A percentile compares a stretch with the other conserved stretches of the same genome.
Conservation (phyloP, 805 yeast genomes). For the Ogataea siamensis region DNA sequence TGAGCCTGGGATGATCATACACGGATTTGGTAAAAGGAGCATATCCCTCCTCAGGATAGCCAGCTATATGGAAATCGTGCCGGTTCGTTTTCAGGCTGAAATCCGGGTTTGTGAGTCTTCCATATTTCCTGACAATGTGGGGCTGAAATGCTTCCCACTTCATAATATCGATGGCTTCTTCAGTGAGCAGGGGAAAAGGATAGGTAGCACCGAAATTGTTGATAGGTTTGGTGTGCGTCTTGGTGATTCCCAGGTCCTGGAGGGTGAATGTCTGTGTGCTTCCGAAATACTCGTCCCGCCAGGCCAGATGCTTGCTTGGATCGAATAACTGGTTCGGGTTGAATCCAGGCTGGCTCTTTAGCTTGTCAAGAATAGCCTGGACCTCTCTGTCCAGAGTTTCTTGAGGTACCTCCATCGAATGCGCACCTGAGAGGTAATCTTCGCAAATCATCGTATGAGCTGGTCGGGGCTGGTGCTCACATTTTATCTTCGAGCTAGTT, state of each 20-base stretch:
- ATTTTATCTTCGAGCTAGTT: no score
- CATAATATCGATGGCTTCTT: conserved; percentile 57
- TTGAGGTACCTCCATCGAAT: conserved; percentile 27
- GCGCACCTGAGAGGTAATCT: conserved; percentile 24
- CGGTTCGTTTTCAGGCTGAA: conserved; percentile 30
- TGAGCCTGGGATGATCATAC: conserved; percentile 50
- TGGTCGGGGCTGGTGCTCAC: no score
- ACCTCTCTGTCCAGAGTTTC: conserved; percentile 29
- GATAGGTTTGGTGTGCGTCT: conserved; percentile 36
- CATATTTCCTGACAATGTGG: conserved; percentile 42
- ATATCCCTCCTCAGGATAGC: conserved; percentile 39
- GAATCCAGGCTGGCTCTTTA: conserved; percentile 17
- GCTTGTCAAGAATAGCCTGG: conserved; percentile 14
- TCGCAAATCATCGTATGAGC: conserved; percentile 19
- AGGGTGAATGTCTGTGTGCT: conserved; percentile 38
- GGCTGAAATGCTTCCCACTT: conserved; percentile 49
- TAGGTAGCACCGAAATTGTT: conserved; percentile 45
- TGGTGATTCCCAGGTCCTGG: conserved; percentile 36
- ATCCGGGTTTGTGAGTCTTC: conserved; percentile 38
- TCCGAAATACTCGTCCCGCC: conserved; percentile 38
- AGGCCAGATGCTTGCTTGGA: conserved; percentile 37
- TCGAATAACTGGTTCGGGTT: conserved; percentile 34
- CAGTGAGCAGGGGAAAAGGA: conserved; percentile 58
- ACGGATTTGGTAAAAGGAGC: conserved; percentile 50
- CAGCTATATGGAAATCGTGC: conserved; percentile 48